Evolutionary conservation across 2,329 filamentous ascomycete genomes (phyloP).

Genomic region (Sphaerostilbella broomeana): DNA sequence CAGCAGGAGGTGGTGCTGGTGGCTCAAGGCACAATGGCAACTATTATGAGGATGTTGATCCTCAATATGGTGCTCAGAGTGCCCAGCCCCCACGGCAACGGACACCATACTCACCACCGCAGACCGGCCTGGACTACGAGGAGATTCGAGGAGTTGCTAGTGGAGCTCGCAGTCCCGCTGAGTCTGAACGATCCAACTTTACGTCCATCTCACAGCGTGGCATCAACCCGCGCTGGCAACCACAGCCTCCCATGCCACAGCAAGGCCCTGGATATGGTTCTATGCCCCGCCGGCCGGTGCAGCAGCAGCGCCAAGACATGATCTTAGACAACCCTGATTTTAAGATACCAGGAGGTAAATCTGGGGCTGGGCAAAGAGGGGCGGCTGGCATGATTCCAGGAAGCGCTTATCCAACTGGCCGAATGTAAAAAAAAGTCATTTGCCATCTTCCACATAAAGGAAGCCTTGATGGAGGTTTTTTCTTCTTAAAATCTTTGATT

Average conservation of each 20-base stretch:
- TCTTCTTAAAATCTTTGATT: neutral
- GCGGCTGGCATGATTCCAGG: conserved; percentile 44
- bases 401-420: conserved; percentile 43
- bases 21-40: conserved; percentile 31
- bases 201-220: conserved; percentile 85
- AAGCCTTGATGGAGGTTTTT: neutral
- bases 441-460: neutral
- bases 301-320: conserved; percentile 60
- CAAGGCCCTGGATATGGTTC: conserved; percentile 32
- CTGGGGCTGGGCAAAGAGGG: conserved; percentile 21
- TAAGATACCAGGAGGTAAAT: conserved; percentile 51
- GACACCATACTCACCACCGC: conserved; percentile 16
- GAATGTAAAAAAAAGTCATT: conserved; percentile 17
- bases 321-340: conserved; percentile 85
- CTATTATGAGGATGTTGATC: conserved; percentile 93
- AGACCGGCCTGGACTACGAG: conserved; percentile 48
- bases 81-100: conserved; percentile 17
- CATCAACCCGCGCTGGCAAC: conserved; percentile 82
- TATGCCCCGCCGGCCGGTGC: conserved; percentile 39
- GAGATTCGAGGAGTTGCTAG: conserved; percentile 47
- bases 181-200: conserved; percentile 77
- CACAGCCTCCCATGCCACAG: conserved; percentile 38
- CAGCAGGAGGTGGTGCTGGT: conserved; percentile 27
- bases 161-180: conserved; percentile 62
- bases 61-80: conserved; percentile 56